Conservation (phyloP, 108 stramenopile genomes). For the Hondaea fermentalgiana region DNA sequence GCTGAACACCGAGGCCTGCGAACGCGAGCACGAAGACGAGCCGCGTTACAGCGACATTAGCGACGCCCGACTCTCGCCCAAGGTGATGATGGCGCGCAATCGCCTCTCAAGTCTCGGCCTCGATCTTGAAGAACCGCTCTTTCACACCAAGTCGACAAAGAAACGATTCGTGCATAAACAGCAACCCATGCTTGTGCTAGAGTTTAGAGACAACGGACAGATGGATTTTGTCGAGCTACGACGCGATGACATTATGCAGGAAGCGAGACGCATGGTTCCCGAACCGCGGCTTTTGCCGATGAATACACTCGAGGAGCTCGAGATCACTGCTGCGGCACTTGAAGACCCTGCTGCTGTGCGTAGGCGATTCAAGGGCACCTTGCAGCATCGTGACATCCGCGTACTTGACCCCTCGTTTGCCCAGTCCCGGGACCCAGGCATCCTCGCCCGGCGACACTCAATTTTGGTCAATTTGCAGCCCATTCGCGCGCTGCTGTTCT, state of each 20-base stretch:
- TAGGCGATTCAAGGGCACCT: neutral
- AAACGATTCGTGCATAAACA: constrained; percentile 4
- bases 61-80: neutral
- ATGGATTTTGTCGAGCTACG: neutral
- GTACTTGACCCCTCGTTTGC: neutral
- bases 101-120: neutral
- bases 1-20: too few species aligned
- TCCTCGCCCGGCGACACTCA: neutral
- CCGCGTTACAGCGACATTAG: too few species aligned
- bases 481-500: neutral
- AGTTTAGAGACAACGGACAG: neutral
- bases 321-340: neutral
- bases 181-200: neutral
- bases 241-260: neutral
- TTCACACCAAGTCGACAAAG: neutral
- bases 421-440: neutral
- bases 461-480: constrained; percentile 4
- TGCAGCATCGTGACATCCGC: neutral
- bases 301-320: neutral
- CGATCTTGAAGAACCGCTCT: neutral
- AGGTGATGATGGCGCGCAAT: neutral
- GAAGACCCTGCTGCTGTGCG: neutral
- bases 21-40: too few species aligned
- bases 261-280: neutral
- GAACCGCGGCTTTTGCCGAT: neutral